Evolutionary conservation across 768 basidiomycete genomes (phyloP), one percentile per base, ranked within the genome.

Genomic region (Serendipita vermifera): DNA sequence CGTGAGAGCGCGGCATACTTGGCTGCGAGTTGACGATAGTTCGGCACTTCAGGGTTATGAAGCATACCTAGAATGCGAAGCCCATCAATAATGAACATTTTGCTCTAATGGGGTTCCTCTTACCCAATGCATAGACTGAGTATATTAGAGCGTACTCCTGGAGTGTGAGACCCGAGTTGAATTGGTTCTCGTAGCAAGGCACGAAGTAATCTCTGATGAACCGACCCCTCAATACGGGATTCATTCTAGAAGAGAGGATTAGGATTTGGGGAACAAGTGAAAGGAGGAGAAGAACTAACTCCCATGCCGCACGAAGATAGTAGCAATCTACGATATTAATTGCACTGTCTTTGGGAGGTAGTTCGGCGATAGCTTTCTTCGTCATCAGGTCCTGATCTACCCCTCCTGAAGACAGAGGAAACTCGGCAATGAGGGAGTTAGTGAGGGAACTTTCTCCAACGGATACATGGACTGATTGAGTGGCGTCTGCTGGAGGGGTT

Each of bases 1-100:
- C 46, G n/a, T 7, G 46, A 51, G 15, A 51, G 27, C 27, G 31
- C 46, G 29, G 31, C 31, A 15, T 26, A 26, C n/a, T 51, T 20
- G 22, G 24, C 22, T 3, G 46, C 46, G 31, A 51, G 46, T 6
- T 20, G 22, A 7, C 46, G 22, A 29, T 51, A 51, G 22, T 51
- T 51, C 15, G 46, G 15, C 9, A 26, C 22, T 29, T 51, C 46
- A 51, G 46, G 46, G 46, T 29, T 51, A 29, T 51, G 46, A 29
- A 51, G 31, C 46, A 51, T 51, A 15, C 46, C 46, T 51, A n/a
- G n/a, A n/a, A n/a, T n/a, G n/a, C n/a, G n/a, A n/a, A n/a, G n/a
- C n/a, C n/a, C n/a, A n/a, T n/a, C n/a, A n/a, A n/a, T n/a, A n/a
- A n/a, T n/a, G n/a, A n/a, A n/a, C n/a, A n/a, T n/a, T n/a, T n/a